Conservation (phyloP, 148 eudicot species). For the Rhododendron ovatum region DNA sequence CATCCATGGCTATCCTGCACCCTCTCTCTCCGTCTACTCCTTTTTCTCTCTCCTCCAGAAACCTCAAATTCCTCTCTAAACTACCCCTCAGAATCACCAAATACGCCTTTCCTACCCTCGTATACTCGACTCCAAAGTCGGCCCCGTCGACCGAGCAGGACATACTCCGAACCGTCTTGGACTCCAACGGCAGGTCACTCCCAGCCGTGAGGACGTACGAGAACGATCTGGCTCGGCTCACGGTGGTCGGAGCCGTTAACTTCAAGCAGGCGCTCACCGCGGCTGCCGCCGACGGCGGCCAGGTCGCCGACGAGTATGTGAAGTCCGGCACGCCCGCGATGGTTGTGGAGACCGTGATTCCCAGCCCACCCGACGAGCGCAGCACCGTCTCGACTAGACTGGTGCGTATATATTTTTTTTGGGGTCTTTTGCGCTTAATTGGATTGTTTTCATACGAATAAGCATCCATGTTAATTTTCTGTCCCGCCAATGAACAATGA, state of each 20-base stretch:
- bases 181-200: slow-evolving; percentile 30
- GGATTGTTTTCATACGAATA: not conserved
- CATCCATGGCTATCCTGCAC: slow-evolving; percentile 23
- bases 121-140: slow-evolving; percentile 19
- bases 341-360: slow-evolving; percentile 79
- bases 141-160: slow-evolving; percentile 32
- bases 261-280: slow-evolving; percentile 76
- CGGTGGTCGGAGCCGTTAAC: slow-evolving; percentile 57
- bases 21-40: slow-evolving; percentile 3
- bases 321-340: slow-evolving; percentile 42
- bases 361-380: slow-evolving; percentile 51
- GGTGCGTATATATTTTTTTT: slow-evolving; percentile 35
- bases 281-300: slow-evolving; percentile 90
- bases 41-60: not conserved
- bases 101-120: slow-evolving; percentile 9
- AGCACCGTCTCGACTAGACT: slow-evolving; percentile 75
- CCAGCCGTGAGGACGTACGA: slow-evolving; percentile 79
- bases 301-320: slow-evolving; percentile 61
- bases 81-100: not conserved
- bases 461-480: not conserved
- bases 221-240: slow-evolving; percentile 62
- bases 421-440: not conserved
- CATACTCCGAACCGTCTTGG: slow-evolving; percentile 49
- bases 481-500: not conserved
- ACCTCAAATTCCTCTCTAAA: slow-evolving; percentile 1